Evolutionary conservation across 2,329 filamentous ascomycete species (phyloP).

Genomic region (Neofusicoccum laricinum): DNA sequence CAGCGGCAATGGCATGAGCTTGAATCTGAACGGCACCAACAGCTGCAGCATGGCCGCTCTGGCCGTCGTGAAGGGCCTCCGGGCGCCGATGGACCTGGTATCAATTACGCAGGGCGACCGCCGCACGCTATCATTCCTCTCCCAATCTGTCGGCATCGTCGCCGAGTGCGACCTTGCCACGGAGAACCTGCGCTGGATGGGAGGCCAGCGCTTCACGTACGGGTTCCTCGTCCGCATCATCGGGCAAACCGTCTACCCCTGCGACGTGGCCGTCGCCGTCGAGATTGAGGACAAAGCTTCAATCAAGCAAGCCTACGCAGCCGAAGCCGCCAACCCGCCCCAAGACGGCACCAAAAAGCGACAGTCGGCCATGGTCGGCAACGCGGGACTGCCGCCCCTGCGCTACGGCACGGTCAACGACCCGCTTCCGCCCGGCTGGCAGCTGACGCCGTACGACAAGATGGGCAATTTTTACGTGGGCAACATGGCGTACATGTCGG

Average conservation of each 20-base stretch:
- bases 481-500: conserved; percentile 91
- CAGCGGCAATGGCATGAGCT: conserved; percentile 89
- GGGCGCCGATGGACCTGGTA: conserved; percentile 80
- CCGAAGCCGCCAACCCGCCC: conserved; percentile 25
- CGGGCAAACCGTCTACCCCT: conserved; percentile 77
- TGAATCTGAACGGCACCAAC: conserved; percentile 81
- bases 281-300: conserved; percentile 72
- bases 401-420: conserved; percentile 79
- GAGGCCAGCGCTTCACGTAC: conserved; percentile 76
- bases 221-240: conserved; percentile 78
- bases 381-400: conserved; percentile 62
- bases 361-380: neutral
- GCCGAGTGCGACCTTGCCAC: conserved; percentile 89
- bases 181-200: conserved; percentile 92
- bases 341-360: conserved; percentile 26
- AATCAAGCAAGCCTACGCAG: conserved; percentile 70
- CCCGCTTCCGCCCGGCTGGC: conserved; percentile 74
- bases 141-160: conserved; percentile 83
- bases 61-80: conserved; percentile 79
- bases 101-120: conserved; percentile 79
- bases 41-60: conserved; percentile 73
- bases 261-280: conserved; percentile 81
- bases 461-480: conserved; percentile 92
- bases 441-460: conserved; percentile 68
- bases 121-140: conserved; percentile 81